A percentile compares a stretch with the other conserved stretches of the same genome.
These are phyloP conservation scores for Didymella arachidicola DNA, from an alignment of 2,329 filamentous ascomycete species.

Conservation along the genomic window DNA sequence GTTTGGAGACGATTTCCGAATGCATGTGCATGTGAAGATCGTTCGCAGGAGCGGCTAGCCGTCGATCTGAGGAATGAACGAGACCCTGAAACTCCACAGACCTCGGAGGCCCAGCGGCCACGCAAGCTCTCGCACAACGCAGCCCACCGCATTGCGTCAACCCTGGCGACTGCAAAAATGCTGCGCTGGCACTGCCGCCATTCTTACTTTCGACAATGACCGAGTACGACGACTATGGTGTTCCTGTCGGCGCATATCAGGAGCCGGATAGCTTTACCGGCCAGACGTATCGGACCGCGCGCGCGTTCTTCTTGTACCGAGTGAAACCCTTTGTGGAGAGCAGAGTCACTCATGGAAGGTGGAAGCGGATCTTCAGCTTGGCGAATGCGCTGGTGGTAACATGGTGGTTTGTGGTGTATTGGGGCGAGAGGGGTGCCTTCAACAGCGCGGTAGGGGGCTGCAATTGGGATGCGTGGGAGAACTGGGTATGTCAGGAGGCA, in stretches of 20 bases:
- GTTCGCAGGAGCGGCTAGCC: conserved; percentile 11
- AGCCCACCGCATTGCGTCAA: conserved; percentile 20
- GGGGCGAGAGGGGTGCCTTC: conserved; percentile 85
- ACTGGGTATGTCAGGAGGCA: conserved; percentile 71
- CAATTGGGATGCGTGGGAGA: conserved; percentile 87
- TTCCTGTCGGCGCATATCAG: conserved; percentile 49
- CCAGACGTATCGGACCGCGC: conserved; percentile 40
- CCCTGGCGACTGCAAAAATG: conserved; percentile 35
- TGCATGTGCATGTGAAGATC: conserved; percentile 12
- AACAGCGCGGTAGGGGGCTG: conserved; percentile 73
- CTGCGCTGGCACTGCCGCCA: conserved; percentile 30
- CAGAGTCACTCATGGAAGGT: conserved; percentile 22
- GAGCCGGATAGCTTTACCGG: conserved; percentile 46
- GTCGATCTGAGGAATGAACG: conserved; percentile 11
- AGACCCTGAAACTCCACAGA: conserved; percentile 29
- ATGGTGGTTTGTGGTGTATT: conserved; percentile 81
- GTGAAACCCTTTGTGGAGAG: conserved; percentile 35
- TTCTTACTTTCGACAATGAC: conserved; percentile 41
- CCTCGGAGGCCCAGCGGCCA: conserved; percentile 28
- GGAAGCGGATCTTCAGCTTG: conserved; percentile 37
- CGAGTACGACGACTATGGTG: conserved; percentile 51
- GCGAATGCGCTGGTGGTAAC: conserved; percentile 66
- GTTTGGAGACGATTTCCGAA: not conserved
- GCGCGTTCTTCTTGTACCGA: conserved; percentile 44
- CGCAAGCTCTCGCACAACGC: conserved; percentile 22